Evolutionary conservation across 768 basidiomycete genomes (phyloP), one percentile per base, ranked within the genome.

Genomic region (Thelephora ganbajun): DNA sequence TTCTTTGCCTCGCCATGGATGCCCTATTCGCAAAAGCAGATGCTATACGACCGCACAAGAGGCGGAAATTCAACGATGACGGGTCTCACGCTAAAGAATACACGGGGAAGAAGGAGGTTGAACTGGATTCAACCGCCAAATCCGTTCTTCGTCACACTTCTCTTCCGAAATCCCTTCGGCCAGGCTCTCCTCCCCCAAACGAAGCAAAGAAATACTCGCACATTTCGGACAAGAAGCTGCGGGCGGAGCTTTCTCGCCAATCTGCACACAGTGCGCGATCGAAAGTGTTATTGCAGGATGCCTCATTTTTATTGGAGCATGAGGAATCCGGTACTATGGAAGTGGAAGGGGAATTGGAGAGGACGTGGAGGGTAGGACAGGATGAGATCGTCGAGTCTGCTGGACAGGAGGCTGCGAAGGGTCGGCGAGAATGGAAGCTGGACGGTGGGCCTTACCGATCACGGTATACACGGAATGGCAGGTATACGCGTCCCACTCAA

Each of bases 401-500:
- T 42, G 78, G 90, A 0, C 67, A 70, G 51, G 92, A 93, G 55
- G 87, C 88, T 11, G 77, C 79, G 11, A 72, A 66, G 44, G 87
- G 90, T 14, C 67, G 83, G 42, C 79, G 73, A 57, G 89, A 92
- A 59, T 76, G 84, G 67, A 79, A 73, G 50, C 63, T 99, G 37
- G 87, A 93, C 50, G 82, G 83, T 11, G 94, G 94, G 0, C 83
- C 83, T 2, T 94, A 94, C 59, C 69, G 79, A 43, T 73, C 80
- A 35, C 74, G 89, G 54, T 96, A 93, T 66, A 89, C 90, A 18
- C 69, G 84, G 55, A 94, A 99, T 59, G 96, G 96, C 54, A 72
- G 90, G 86, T 89, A 43, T 57, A 76, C 67, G 22, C 22, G 18
- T 22, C 12, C 16, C 6, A 6, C 46, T 34, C 41, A 39, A 20